Evolutionary conservation across 495 filamentous ascomycete species (phyloP).

Genomic region (Penicillium silybi): DNA sequence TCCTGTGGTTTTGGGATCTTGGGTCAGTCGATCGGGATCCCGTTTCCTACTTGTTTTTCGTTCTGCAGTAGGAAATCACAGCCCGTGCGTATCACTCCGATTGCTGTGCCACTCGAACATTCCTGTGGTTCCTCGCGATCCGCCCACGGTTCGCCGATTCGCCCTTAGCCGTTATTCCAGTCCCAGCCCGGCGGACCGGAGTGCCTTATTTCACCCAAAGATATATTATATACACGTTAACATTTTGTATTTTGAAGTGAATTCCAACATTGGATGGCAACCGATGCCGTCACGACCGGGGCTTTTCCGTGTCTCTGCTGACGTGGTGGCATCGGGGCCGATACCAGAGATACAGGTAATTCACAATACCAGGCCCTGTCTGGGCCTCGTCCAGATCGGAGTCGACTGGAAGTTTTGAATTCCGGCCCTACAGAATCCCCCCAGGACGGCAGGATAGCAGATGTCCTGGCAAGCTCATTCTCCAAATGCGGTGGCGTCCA

Average conservation of each 20-base stretch:
- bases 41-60: not conserved
- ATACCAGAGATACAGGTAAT: not conserved
- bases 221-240: not conserved
- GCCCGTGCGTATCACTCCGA: slow-evolving; percentile 2
- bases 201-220: not conserved
- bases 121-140: slow-evolving; percentile 9
- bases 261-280: not conserved
- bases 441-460: not conserved
- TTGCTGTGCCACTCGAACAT: slow-evolving; percentile 8
- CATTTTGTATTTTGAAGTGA: not conserved
- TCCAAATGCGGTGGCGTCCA: not conserved
- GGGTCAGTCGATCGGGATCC: slow-evolving; percentile 13
- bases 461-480: not conserved
- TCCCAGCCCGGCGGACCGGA: slow-evolving; percentile 25
- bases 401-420: not conserved
- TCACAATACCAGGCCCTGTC: not conserved
- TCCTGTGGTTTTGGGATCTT: slow-evolving; percentile 8
- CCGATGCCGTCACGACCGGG: not conserved
- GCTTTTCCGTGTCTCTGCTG: not conserved
- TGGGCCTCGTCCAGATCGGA: not conserved
- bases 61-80: not conserved
- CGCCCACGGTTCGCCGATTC: slow-evolving; percentile 7
- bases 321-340: slow-evolving; percentile 2
- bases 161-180: slow-evolving; percentile 14
- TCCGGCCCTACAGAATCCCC: not conserved